Evolutionary conservation across 169 alveolate species (phyloP).

Genomic region (Hammondia hammondi): DNA sequence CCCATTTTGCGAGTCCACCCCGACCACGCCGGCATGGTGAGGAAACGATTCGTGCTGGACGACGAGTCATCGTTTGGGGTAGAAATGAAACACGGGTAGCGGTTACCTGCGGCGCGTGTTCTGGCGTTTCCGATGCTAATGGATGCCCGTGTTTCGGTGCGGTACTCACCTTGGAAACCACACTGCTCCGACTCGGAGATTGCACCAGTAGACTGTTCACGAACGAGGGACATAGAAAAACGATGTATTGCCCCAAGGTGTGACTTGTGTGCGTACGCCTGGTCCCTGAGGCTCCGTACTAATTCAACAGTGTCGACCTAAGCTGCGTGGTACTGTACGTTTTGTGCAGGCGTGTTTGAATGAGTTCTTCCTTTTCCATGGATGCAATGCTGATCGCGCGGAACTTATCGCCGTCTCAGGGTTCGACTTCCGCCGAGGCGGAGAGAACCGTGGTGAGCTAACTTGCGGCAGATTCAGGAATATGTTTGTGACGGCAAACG

Average conservation of each 20-base stretch:
- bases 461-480: too few relatives aligned
- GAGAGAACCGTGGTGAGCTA: constrained; percentile 69
- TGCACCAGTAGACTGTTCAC: too few relatives aligned
- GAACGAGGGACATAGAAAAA: too few relatives aligned
- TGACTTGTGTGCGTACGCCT: background rate
- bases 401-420: constrained; percentile 59
- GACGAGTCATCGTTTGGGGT: too few relatives aligned
- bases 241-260: too few relatives aligned
- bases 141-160: too few relatives aligned
- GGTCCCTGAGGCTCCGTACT: background rate
- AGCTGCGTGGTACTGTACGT: background rate
- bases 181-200: too few relatives aligned
- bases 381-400: constrained; percentile 66
- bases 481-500: too few relatives aligned
- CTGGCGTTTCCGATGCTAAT: too few relatives aligned
- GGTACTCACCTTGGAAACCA: too few relatives aligned
- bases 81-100: too few relatives aligned
- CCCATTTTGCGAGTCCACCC: constrained; percentile 58
- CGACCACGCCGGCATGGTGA: constrained; percentile 56
- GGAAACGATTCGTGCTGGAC: background rate
- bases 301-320: background rate
- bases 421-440: constrained; percentile 70
- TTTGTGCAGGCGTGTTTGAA: constrained; percentile 55
- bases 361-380: constrained; percentile 69
- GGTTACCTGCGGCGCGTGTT: too few relatives aligned